Conservation (phyloP, 2,329 filamentous ascomycete genomes). For the Aspergillus pseudotamarii region DNA sequence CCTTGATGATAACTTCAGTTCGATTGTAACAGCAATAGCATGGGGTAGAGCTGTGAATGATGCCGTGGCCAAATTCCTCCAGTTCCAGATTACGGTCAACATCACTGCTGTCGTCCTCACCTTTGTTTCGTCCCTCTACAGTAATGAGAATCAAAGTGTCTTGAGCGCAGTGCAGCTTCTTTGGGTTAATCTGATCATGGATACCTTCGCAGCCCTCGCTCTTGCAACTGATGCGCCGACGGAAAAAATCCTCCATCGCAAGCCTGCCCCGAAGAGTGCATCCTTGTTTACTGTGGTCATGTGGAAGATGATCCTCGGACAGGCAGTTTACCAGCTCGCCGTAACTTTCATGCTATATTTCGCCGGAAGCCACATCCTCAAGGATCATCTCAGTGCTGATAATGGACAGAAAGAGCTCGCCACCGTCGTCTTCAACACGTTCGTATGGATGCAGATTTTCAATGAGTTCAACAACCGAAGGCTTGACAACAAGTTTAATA, state of each 20-base stretch:
- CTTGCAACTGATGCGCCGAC: slow-evolving; percentile 89
- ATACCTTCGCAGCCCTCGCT: slow-evolving; percentile 86
- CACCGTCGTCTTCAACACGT: slow-evolving; percentile 94
- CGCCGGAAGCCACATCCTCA: slow-evolving; percentile 64
- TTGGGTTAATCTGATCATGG: slow-evolving; percentile 98
- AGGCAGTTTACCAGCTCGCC: slow-evolving; percentile 83
- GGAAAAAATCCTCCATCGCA: slow-evolving; percentile 76
- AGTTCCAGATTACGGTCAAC: slow-evolving; percentile 76
- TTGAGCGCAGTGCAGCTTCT: slow-evolving; percentile 87
- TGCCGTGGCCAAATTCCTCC: slow-evolving; percentile 68
- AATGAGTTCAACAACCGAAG: slow-evolving; percentile 97
- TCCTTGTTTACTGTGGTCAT: slow-evolving; percentile 83
- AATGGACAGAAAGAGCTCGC: slow-evolving; percentile 59
- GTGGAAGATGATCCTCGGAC: slow-evolving; percentile 99
- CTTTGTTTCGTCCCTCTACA: slow-evolving; percentile 83
- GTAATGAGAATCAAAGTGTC: slow-evolving; percentile 69
- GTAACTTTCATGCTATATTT: slow-evolving; percentile 84
- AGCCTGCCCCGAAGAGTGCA: slow-evolving; percentile 74
- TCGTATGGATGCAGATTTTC: slow-evolving; percentile 99
- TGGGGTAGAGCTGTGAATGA: slow-evolving; percentile 73
- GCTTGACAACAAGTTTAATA: slow-evolving; percentile 92
- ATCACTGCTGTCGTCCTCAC: slow-evolving; percentile 86
- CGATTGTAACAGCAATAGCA: slow-evolving; percentile 67
- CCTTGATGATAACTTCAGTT: slow-evolving; percentile 66
- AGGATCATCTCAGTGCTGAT: slow-evolving; percentile 54